phyloP scores from a whole-genome alignment of 2,329 filamentous ascomycete genomes.

The Epichloe scottii region DNA sequence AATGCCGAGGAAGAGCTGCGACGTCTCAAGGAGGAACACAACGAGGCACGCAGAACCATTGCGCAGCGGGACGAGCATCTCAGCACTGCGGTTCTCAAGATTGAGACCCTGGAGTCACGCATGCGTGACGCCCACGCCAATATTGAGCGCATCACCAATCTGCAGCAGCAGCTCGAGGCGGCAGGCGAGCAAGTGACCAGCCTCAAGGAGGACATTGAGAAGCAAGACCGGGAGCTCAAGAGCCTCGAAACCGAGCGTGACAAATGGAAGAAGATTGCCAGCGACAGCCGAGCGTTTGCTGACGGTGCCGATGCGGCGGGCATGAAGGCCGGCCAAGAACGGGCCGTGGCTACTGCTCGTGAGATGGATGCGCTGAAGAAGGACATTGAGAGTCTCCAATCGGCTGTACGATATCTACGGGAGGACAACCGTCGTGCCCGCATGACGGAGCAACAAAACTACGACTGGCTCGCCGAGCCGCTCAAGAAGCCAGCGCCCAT shows the following conservation, averaged over 20 bases:
- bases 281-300: conserved; percentile 45
- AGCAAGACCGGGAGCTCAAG: conserved; percentile 55
- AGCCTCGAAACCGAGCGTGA: conserved; percentile 52
- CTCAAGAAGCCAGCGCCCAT: conserved; percentile 34
- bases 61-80: conserved; percentile 68
- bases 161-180: conserved; percentile 47
- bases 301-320: conserved; percentile 37
- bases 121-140: conserved; percentile 77
- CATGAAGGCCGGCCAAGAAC: conserved; percentile 48
- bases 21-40: conserved; percentile 66
- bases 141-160: conserved; percentile 52
- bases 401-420: conserved; percentile 54
- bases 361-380: conserved; percentile 62
- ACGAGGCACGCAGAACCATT: conserved; percentile 60
- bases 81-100: conserved; percentile 80
- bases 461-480: conserved; percentile 51
- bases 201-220: conserved; percentile 52
- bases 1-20: conserved; percentile 79
- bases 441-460: conserved; percentile 38
- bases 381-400: conserved; percentile 53
- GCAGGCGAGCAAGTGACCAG: conserved; percentile 36
- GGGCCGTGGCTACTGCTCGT: conserved; percentile 55
- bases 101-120: conserved; percentile 79
- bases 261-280: conserved; percentile 59
- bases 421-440: conserved; percentile 54